These are phyloP conservation scores for Didymella lethalis DNA, from an alignment of 2,329 filamentous ascomycete genomes.

Conservation along the genomic window DNA sequence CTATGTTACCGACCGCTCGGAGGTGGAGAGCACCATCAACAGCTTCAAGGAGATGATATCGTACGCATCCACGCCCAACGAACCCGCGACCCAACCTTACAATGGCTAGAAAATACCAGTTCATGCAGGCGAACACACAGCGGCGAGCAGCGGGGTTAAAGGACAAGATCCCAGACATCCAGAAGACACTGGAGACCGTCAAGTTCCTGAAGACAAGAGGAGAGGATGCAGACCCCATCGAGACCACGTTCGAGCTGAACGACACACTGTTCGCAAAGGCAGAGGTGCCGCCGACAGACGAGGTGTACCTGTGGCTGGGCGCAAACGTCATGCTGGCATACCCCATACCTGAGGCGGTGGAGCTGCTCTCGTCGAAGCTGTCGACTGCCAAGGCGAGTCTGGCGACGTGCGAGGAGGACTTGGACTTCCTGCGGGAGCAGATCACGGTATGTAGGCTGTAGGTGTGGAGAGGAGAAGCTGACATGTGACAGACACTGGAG, in stretches of 20 bases:
- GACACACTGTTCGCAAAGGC: conserved; percentile 95
- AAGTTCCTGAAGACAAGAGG: conserved; percentile 80
- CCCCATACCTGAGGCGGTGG: conserved; percentile 84
- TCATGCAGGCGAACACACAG: conserved; percentile 96
- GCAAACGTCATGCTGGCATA: conserved; percentile 99
- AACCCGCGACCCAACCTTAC: conserved; percentile 21
- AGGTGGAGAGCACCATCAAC: conserved; percentile 81
- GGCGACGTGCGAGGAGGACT: conserved; percentile 90
- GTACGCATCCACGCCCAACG: conserved; percentile 57
- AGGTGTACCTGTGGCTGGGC: conserved; percentile 98
- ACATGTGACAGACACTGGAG: conserved; percentile 77
- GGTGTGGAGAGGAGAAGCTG: conserved; percentile 14
- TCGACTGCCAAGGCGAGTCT: conserved; percentile 80
- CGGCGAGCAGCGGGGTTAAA: conserved; percentile 80
- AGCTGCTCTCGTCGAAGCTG: conserved; percentile 78
- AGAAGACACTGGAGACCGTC: conserved; percentile 93
- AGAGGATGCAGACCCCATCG: conserved; percentile 74
- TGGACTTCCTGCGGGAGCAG: conserved; percentile 94
- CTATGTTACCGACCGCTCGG: conserved; percentile 78
- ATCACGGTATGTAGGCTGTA: conserved; percentile 74
- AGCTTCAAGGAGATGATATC: conserved; percentile 94
- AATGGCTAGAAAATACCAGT: conserved; percentile 89
- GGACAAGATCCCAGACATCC: conserved; percentile 97
- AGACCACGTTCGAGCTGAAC: conserved; percentile 95
- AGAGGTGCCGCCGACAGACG: conserved; percentile 79